Base-by-base conservation (phyloP, 805 yeast genomes). In the Candida sanyiensis region DNA sequence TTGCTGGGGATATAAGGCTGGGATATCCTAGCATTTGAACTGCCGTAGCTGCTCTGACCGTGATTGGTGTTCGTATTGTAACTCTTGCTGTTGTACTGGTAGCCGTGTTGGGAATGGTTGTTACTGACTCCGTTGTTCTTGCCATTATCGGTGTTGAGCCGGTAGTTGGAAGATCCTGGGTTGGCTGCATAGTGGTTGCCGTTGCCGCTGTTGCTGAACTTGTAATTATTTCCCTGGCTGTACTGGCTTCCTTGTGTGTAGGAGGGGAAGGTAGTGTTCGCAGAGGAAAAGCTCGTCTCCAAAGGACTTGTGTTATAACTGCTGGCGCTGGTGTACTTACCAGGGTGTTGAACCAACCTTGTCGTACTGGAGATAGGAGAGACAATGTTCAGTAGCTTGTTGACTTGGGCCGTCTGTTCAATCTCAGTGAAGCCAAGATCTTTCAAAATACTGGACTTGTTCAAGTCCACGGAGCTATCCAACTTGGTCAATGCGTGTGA, bases 401-500 rank as follows among this genome's bases (percentile, higher is more conserved):
- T 28, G 10, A 26, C 28, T 16, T 38, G 40, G n/a, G 22, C 15
- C 16, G 21, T 20, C 9, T 31, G 25, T 17, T 35, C 37, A 7
- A 23, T 13, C 16, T 42, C 43, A 22, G 4, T 25, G 26, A 18
- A 37, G n/a, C 42, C 44, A 18, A 44, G 28, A 11, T 31, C 20
- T 17, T 36, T 38, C 26, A 44, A 20, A 21, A 30, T 33, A 7
- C 23, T 19, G 7, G 25, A 8, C 18, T 23, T 37, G 16, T 46
- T 45, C 40, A 46, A 33, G 7, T 18, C 25, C 34, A 17, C 24
- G 6, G 24, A 13, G 6, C 19, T 5, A 26, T 17, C 17, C 5
- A 16, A n/a, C 7, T 30, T 18, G 8, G 33, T 25, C 10, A 16
- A 5, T 7, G 13, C 28, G 15, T 8, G 16, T 21, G 26, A 10